These are phyloP conservation scores for Escovopsis weberi DNA, from an alignment of 2,329 filamentous ascomycete genomes.

Conservation along the genomic window DNA sequence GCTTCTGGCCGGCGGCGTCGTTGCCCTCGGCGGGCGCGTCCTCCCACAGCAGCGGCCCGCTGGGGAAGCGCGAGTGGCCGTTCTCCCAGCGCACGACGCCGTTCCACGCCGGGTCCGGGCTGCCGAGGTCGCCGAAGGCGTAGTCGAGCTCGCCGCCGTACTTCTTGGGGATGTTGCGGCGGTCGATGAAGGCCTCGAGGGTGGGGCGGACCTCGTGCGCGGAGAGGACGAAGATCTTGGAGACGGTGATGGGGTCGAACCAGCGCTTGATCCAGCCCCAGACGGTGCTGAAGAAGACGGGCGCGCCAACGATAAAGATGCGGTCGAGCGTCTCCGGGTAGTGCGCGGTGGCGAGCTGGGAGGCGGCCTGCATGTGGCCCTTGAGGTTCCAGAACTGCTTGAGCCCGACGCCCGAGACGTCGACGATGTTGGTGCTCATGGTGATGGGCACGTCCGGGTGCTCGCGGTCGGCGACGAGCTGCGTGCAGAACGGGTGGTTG, in stretches of 20 bases:
- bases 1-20: constrained; percentile 30
- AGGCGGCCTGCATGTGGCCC: constrained; percentile 85
- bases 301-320: constrained; percentile 68
- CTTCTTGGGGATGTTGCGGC: constrained; percentile 69
- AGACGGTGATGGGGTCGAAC: constrained; percentile 88
- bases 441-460: constrained; percentile 74
- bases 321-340: constrained; percentile 78
- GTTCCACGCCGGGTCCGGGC: constrained; percentile 49
- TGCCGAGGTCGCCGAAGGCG: constrained; percentile 59
- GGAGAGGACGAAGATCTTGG: constrained; percentile 86
- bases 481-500: constrained; percentile 69
- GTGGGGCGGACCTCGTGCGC: constrained; percentile 60
- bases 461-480: constrained; percentile 55
- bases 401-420: constrained; percentile 74
- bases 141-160: constrained; percentile 84
- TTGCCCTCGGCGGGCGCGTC: too few relatives aligned
- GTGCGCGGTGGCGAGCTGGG: constrained; percentile 75
- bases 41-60: constrained; percentile 43
- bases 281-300: constrained; percentile 79
- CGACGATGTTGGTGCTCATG: constrained; percentile 87
- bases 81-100: constrained; percentile 37
- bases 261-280: constrained; percentile 93
- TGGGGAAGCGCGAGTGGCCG: constrained; percentile 36
- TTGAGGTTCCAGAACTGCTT: constrained; percentile 96
- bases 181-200: constrained; percentile 68